Evolutionary conservation across 2,329 filamentous ascomycete species (phyloP).

Genomic region (Ciborinia camelliae): DNA sequence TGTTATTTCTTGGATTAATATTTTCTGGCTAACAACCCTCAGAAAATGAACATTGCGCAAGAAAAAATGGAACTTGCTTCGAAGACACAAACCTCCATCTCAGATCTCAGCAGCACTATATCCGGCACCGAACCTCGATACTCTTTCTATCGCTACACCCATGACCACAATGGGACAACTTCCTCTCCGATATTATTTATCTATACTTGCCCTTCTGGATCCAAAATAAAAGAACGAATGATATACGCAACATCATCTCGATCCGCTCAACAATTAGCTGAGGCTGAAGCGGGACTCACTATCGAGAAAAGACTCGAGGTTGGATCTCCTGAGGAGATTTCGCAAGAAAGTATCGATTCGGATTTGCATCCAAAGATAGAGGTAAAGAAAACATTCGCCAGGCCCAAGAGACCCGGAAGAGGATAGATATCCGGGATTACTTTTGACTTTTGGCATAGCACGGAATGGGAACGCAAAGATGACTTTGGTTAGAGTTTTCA

Average conservation of each 20-base stretch:
- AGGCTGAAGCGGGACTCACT: slow-evolving; percentile 60
- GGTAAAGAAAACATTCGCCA: slow-evolving; percentile 65
- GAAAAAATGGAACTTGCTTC: slow-evolving; percentile 67
- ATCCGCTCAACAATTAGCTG: slow-evolving; percentile 63
- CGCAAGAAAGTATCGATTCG: slow-evolving; percentile 58
- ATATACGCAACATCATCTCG: slow-evolving; percentile 72
- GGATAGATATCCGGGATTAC: slow-evolving; percentile 25
- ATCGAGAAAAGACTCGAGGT: slow-evolving; percentile 70
- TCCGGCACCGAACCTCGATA: slow-evolving; percentile 69
- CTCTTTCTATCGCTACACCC: slow-evolving; percentile 69
- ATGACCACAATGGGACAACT: slow-evolving; percentile 52
- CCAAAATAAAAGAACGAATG: slow-evolving; percentile 79
- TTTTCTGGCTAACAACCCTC: not conserved
- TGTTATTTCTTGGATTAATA: not conserved
- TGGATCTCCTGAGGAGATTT: slow-evolving; percentile 67
- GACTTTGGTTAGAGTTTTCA: slow-evolving; percentile 12
- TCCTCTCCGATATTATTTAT: slow-evolving; percentile 69
- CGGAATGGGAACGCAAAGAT: not conserved
- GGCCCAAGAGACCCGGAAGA: slow-evolving; percentile 72
- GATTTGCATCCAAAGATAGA: slow-evolving; percentile 68
- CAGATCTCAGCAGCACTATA: slow-evolving; percentile 57
- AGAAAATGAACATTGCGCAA: slow-evolving; percentile 69
- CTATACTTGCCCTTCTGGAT: slow-evolving; percentile 73
- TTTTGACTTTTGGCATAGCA: not conserved
- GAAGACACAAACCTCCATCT: slow-evolving; percentile 50